phyloP scores from a whole-genome alignment of 345 rosid genomes.

The Hibiscus trionum region DNA sequence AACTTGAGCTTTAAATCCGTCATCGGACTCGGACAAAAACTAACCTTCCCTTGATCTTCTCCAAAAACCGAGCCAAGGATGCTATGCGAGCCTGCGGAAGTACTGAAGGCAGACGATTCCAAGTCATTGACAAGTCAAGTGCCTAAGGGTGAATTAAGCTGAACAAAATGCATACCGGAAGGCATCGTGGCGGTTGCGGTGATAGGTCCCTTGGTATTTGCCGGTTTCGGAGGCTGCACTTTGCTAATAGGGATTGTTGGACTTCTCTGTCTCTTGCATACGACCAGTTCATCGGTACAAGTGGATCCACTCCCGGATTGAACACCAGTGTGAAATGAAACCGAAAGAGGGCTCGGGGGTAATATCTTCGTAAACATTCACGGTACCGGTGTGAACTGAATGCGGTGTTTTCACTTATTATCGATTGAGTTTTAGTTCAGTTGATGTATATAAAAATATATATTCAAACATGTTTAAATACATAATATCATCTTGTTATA shows the following conservation, averaged over 20 bases:
- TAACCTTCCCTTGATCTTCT: slow-evolving; percentile 89
- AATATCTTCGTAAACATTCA: slow-evolving; percentile 61
- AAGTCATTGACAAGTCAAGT: background rate
- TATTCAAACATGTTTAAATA: too few species aligned
- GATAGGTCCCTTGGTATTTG: slow-evolving; percentile 22
- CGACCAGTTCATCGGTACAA: slow-evolving; percentile 35
- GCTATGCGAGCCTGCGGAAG: slow-evolving; percentile 89
- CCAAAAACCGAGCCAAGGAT: slow-evolving; percentile 90
- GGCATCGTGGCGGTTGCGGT: slow-evolving; percentile 36
- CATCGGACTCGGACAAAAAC: background rate
- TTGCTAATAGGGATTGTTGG: slow-evolving; percentile 25
- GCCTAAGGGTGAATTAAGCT: background rate
- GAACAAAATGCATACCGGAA: slow-evolving; percentile 35
- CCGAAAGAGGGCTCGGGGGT: slow-evolving; percentile 55
- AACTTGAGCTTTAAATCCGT: background rate
- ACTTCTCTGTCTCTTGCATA: slow-evolving; percentile 29
- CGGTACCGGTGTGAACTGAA: slow-evolving; percentile 49
- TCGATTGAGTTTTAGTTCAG: too few species aligned
- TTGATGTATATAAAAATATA: too few species aligned
- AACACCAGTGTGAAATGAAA: slow-evolving; percentile 48
- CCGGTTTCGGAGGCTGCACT: slow-evolving; percentile 28
- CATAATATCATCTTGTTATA: too few species aligned
- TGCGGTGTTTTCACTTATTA: slow-evolving; percentile 16
- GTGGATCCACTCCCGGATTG: slow-evolving; percentile 37
- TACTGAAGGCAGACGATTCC: slow-evolving; percentile 11